phyloP scores from a whole-genome alignment of 2,329 filamentous ascomycete species.

The Didymella sp. region DNA sequence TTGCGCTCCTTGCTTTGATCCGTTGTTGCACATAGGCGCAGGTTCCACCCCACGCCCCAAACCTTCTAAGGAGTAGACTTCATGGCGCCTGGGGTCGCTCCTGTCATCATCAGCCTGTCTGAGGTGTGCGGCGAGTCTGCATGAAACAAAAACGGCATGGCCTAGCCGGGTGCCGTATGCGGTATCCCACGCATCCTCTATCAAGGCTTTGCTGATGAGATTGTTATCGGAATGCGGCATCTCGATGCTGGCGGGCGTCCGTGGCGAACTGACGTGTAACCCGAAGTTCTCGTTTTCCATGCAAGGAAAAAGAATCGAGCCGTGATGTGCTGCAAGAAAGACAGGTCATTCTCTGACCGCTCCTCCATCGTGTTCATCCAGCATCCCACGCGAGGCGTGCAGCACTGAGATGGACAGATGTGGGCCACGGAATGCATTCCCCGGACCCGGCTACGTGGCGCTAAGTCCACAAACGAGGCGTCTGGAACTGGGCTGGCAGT shows the following conservation, averaged over 20 bases:
- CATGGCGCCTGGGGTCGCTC: slow-evolving; percentile 30
- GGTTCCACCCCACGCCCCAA: slow-evolving; percentile 43
- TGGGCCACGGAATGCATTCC: slow-evolving; percentile 35
- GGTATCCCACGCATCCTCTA: slow-evolving; percentile 21
- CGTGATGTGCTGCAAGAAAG: slow-evolving; percentile 14
- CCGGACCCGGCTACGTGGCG: slow-evolving; percentile 31
- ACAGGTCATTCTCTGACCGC: slow-evolving; percentile 36
- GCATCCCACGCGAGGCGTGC: slow-evolving; percentile 37
- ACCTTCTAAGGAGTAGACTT: slow-evolving; percentile 26
- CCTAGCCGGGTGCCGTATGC: slow-evolving; percentile 13
- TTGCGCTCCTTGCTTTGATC: slow-evolving; percentile 42
- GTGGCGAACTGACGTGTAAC: slow-evolving; percentile 18
- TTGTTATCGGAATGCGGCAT: slow-evolving; percentile 25
- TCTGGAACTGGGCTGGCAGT: slow-evolving; percentile 19
- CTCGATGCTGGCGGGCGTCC: slow-evolving; percentile 15
- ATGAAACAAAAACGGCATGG: slow-evolving; percentile 19
- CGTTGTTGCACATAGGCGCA: slow-evolving; percentile 40
- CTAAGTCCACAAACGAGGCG: slow-evolving; percentile 27
- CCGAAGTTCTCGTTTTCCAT: slow-evolving; percentile 20
- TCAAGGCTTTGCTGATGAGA: slow-evolving; percentile 13
- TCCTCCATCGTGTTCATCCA: slow-evolving; percentile 23
- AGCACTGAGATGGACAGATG: slow-evolving; percentile 31
- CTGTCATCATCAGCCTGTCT: slow-evolving; percentile 23
- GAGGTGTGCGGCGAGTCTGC: slow-evolving; percentile 17
- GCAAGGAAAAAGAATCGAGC: slow-evolving; percentile 18